Conservation (phyloP, 2,329 filamentous ascomycete genomes). For the Aureobasidium sp. region DNA sequence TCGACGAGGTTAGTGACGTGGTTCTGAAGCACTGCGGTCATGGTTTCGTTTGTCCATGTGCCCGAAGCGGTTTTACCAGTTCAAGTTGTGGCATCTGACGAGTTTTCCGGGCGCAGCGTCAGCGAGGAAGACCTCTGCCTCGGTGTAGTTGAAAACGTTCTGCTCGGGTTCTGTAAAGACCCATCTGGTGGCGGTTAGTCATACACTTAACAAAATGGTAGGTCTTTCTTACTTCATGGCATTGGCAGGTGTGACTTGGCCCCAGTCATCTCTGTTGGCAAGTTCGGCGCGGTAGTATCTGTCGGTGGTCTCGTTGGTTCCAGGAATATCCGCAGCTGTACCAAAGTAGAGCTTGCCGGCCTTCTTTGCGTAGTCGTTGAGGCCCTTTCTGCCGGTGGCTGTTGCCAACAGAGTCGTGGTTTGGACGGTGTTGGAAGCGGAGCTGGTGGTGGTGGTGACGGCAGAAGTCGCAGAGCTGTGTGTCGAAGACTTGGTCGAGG, state of each 20-base stretch:
- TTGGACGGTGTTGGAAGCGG: slow-evolving; percentile 6
- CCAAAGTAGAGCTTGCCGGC: slow-evolving; percentile 50
- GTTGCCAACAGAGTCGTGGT: slow-evolving; percentile 10
- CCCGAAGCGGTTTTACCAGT: slow-evolving; percentile 42
- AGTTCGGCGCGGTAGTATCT: slow-evolving; percentile 50
- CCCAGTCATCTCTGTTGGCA: slow-evolving; percentile 52
- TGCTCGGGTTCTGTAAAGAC: slow-evolving; percentile 53
- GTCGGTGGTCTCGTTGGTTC: slow-evolving; percentile 43
- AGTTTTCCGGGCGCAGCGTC: slow-evolving; percentile 39
- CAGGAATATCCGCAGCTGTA: slow-evolving; percentile 52
- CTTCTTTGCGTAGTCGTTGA: slow-evolving; percentile 49
- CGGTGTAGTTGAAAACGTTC: slow-evolving; percentile 51
- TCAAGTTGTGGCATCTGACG: slow-evolving; percentile 56
- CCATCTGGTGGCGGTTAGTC: slow-evolving; percentile 37
- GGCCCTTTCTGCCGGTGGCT: slow-evolving; percentile 22
- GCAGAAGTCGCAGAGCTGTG: background rate
- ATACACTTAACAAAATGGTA: background rate
- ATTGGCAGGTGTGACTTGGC: slow-evolving; percentile 59
- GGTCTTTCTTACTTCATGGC: slow-evolving; percentile 40
- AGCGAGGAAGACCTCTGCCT: slow-evolving; percentile 45
- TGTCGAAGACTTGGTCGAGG: background rate
- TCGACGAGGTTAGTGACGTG: slow-evolving; percentile 54
- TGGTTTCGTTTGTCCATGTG: slow-evolving; percentile 51
- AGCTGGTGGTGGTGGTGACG: slow-evolving; percentile 2
- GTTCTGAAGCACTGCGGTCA: slow-evolving; percentile 50